Evolutionary conservation across 345 rosid species (phyloP), one percentile per base, ranked within the genome.

Genomic region (Limnanthes douglasii): DNA sequence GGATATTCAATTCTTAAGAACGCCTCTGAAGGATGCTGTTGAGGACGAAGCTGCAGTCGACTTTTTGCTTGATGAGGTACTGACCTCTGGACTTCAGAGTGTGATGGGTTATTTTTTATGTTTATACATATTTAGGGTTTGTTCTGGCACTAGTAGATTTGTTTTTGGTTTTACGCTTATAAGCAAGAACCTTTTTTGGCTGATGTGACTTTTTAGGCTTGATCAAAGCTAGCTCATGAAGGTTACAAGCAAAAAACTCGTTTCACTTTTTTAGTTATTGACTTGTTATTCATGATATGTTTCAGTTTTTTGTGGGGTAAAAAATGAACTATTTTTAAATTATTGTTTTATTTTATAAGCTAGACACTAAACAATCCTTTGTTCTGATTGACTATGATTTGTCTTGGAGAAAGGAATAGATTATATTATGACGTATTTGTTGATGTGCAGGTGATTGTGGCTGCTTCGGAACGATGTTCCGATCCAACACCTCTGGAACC

Each of bases 11-110:
- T 90, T 77, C 64, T 56, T 90, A 27, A 70, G 93, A 68, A 52
- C 49, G 40, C 80, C 92, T 11, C 37, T 81, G 12, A 81, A 64
- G 51, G 94, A 85, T 44, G 41, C 51, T 18, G 77, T 62, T 11
- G 93, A 85, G 48, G 94, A 78, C 51, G 94, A 84, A 68, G 96
- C 88, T 34, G 84, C 82, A 3, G 20, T 85, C 11, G 94, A 90
- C 69, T 78, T 90, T 60, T 71, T 90, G 48, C 88, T 90, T 1
- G 99, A 90, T 30, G 99, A 90, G 94, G 99, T 84, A 59, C 53
- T 41, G 19, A 18, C 37, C 32, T 30, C 10, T 18, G 23, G 18
- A 14, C 21, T 53, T 41, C n/a, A 14, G 22, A 24, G 3, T 12
- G 32, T 17, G n/a, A n/a, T n/a, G n/a, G n/a, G n/a, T n/a, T n/a